These are phyloP conservation scores for Mallotus japonicus DNA, from an alignment of 441 rosid genomes.

Conservation along the genomic window DNA sequence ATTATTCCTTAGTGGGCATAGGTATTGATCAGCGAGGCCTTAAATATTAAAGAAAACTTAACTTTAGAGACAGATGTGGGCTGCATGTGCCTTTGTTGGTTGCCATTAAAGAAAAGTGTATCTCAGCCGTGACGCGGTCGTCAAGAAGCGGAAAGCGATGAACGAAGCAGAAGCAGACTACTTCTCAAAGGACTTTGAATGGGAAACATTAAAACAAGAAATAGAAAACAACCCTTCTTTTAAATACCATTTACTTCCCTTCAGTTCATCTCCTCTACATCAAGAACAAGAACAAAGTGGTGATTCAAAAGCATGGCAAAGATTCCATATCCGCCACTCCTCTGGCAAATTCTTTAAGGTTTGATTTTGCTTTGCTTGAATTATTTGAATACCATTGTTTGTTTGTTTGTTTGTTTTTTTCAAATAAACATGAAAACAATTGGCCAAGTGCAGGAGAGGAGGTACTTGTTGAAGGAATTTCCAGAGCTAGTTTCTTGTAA, in stretches of 20 bases:
- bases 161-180: constrained; percentile 39
- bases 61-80: no score
- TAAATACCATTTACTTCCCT: constrained; percentile 51
- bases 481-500: constrained; percentile 63
- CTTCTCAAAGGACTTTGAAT: constrained; percentile 79
- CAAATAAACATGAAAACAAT: background rate
- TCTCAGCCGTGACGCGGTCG: background rate
- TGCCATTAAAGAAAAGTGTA: background rate
- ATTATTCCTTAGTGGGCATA: no score
- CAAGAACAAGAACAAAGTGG: constrained; percentile 3
- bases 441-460: constrained; percentile 57
- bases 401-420: background rate
- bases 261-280: constrained; percentile 16
- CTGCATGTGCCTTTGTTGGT: no score
- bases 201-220: constrained; percentile 57
- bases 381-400: background rate
- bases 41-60: no score
- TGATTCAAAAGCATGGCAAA: constrained; percentile 64
- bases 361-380: background rate
- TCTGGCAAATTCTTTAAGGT: constrained; percentile 92
- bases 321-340: constrained; percentile 71
- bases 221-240: constrained; percentile 57
- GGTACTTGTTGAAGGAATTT: constrained; percentile 87
- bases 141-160: constrained; percentile 1
- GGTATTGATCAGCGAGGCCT: no score